These are phyloP conservation scores for Amphirosellinia nigrospora DNA, from an alignment of 495 filamentous ascomycete genomes.

Conservation along the genomic window DNA sequence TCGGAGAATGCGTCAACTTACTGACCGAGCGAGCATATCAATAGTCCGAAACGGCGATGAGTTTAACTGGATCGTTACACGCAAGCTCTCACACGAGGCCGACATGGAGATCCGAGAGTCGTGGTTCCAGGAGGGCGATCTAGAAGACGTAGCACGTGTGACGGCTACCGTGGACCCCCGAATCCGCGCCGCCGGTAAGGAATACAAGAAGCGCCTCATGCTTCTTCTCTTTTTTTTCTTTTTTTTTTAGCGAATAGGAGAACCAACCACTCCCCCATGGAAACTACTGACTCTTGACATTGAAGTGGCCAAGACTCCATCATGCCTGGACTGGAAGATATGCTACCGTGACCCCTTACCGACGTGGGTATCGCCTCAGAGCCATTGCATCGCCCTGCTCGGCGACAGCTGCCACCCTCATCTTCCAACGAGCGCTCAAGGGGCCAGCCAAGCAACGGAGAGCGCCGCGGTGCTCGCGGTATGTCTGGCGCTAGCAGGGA, in stretches of 20 bases:
- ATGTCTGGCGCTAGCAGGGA: conserved; percentile 51
- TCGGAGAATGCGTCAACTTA: not conserved
- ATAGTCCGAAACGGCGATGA: conserved; percentile 52
- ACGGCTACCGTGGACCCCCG: conserved; percentile 48
- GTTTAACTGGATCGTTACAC: conserved; percentile 60
- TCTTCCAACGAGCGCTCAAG: conserved; percentile 56
- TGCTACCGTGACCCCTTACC: conserved; percentile 56
- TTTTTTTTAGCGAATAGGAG: not conserved
- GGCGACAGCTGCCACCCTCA: conserved; percentile 58
- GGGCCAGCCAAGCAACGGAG: conserved; percentile 57
- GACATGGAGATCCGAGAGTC: conserved; percentile 57
- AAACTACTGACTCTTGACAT: not conserved
- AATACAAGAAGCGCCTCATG: not conserved
- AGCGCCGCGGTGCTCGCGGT: conserved; percentile 54
- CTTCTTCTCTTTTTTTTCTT: not conserved
- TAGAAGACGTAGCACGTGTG: conserved; percentile 51
- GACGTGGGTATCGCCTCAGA: conserved; percentile 51
- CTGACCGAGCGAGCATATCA: not conserved
- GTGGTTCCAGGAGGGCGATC: conserved; percentile 57
- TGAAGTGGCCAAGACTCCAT: conserved; percentile 51
- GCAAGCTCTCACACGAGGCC: conserved; percentile 47
- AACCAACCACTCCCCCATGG: not conserved
- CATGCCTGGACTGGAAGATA: conserved; percentile 59
- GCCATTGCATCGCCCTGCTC: conserved; percentile 52
- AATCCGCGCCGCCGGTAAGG: conserved; percentile 45